Evolutionary conservation across 1,139 yeast genomes (phyloP), one percentile per base, ranked within the genome.

Genomic region (Nakaseomyces kungkrabaensis): DNA sequence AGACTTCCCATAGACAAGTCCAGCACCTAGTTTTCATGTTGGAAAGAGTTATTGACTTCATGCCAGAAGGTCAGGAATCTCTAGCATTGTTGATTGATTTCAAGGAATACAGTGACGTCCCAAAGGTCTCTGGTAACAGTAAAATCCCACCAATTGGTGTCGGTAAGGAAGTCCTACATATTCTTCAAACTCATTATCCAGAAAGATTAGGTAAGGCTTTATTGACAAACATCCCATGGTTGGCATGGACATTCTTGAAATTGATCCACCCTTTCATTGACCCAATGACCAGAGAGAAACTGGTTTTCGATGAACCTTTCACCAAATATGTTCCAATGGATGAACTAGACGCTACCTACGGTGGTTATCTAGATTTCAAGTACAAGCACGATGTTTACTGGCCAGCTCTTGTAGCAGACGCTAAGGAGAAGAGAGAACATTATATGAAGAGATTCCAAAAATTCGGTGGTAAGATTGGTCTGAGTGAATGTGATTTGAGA

Each of bases 11-110:
- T 51, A 78, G 85, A 59, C 98, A 92, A 64, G 96, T 92, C 8
- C 95, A 92, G 67, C 96, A 88, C 66, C 73, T 92, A 60, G 97
- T 92, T 7, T 92, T 76, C 70, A 85, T 85, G 88, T 74, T 92
- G 56, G 98, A 92, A 65, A 75, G 90, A 52, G 92, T 85, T 34
- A 89, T 90, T 50, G 94, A 88, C 63, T 83, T 80, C 67, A 90
- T 90, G 97, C 97, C 97, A 3, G 79, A 89, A 0, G 97, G 97
- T 7, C 97, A 90, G 68, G 97, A 89, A 63, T 85, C 92, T 34
- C 72, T 90, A 48, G 96, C 97, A 1, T 70, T 92, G 50, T 72
- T 92, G 56, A 90, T 90, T 55, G 97, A 92, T 68, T 92, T 90
- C 68, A 87, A 89, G 67, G 83, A 79, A 40, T 78, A 80, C 55